Evolutionary conservation across 176 grass and related monocot species (phyloP), one percentile per base, ranked within the genome.

Genomic region (Urochloa ruziziensis): DNA sequence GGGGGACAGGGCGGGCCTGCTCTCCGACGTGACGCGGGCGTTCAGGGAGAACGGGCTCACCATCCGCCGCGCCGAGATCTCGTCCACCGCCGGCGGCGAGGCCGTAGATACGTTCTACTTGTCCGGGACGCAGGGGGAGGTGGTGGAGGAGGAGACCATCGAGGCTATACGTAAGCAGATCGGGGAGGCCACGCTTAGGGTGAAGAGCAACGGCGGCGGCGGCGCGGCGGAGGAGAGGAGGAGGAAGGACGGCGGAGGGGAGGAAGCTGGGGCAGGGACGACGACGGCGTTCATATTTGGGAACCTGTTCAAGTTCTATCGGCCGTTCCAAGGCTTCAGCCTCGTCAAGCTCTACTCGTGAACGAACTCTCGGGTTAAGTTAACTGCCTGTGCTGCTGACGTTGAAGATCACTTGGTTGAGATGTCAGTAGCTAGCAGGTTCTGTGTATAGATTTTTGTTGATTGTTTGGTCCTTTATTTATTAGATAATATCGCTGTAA

Each of bases 1-100:
- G 0, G 54, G 85, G 29, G 90, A 97, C 79, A 86, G 88, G 42
- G 35, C 78, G 0, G 95, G 95, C 7, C 83, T 94, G 40, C 90
- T 97, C 54, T 97, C 95, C 24, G 80, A 92, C 69, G 48, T 97
- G 60, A 97, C 95, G 6, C 88, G 95, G 48, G 88, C 94, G 62
- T 97, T 97, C 82, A 81, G 95, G 6, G 95, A 97, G 92, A 92
- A 94, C 67, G 92, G 95, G 21, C 85, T 97, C 68, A 91, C 86
- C 19, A 92, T 97, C 43, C 80, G 89, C 23, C 89, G 92, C 73
- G 95, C 95, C 24, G 90, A 97, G 78, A 92, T 97, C 58, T 91
- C 90, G 15, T 92, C 95, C 15, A 84, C 94, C 0, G 42, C 79
- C 14, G 83, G 81, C 16, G 86, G 81, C 27, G 70, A 94, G 75